Evolutionary conservation across 192 early-diverging fungal genomes (phyloP).

Genomic region (Coemansia sp.): DNA sequence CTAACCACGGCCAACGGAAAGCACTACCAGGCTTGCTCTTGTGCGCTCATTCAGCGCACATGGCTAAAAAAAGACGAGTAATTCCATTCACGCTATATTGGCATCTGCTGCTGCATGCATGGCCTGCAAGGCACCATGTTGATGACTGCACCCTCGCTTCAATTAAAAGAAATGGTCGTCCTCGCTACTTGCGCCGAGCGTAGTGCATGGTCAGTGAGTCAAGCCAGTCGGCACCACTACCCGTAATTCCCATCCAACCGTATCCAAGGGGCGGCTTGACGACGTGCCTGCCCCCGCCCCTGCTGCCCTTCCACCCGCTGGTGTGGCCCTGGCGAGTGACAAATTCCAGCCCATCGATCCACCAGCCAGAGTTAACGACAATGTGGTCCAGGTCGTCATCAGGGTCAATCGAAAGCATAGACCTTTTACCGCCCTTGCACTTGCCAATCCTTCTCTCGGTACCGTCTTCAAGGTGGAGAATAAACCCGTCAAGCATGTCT

Average conservation of each 20-base stretch:
- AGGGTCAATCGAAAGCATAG: conserved; percentile 32
- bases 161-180: not conserved
- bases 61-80: not conserved
- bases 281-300: conserved; percentile 44
- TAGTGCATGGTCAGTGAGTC: conserved; percentile 58
- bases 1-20: no score
- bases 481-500: conserved; percentile 55
- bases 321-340: conserved; percentile 49
- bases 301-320: conserved; percentile 60
- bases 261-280: conserved; percentile 55
- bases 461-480: conserved; percentile 50
- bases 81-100: not conserved
- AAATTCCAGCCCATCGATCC: conserved; percentile 63
- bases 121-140: conserved; percentile 5
- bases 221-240: conserved; percentile 55
- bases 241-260: conserved; percentile 57
- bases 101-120: not conserved
- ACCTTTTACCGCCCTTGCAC: conserved; percentile 26
- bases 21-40: not conserved
- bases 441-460: conserved; percentile 42
- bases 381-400: conserved; percentile 55
- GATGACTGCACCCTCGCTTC: not conserved
- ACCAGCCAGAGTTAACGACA: conserved; percentile 55
- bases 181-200: conserved; percentile 7
- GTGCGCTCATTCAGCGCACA: not conserved